Percentiles rank a stretch among this genome's conserved stretches.
Evolutionary conservation across 352 stramenopile genomes (phyloP).

Genomic region (Globisporangium sylvaticum): DNA sequence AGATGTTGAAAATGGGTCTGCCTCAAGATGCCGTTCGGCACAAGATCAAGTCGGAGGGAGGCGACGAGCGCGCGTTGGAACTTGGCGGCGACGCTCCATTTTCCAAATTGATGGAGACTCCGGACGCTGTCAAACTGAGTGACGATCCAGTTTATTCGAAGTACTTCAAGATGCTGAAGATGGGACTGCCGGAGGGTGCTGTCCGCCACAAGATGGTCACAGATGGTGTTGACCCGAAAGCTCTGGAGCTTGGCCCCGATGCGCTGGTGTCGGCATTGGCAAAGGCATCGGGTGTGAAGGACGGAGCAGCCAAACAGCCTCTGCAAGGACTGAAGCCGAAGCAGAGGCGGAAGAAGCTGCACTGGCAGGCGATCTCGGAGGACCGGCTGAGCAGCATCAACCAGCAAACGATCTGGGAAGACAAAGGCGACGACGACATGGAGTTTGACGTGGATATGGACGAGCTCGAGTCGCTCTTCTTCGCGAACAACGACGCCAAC

Average conservation of each 20-base stretch:
- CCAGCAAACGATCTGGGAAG: constrained; percentile 80
- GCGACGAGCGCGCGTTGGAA: constrained; percentile 52
- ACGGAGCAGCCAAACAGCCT: constrained; percentile 8
- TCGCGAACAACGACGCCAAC: constrained; percentile 49
- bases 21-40: constrained; percentile 77
- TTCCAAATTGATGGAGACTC: constrained; percentile 26
- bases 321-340: constrained; percentile 19
- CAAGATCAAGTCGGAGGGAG: constrained; percentile 72
- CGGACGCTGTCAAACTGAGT: constrained; percentile 26
- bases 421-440: constrained; percentile 61
- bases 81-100: constrained; percentile 44
- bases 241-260: constrained; percentile 66
- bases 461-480: constrained; percentile 85
- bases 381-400: constrained; percentile 70
- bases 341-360: constrained; percentile 78
- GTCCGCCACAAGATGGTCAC: constrained; percentile 82
- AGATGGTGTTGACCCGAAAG: constrained; percentile 41
- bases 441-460: constrained; percentile 87
- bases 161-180: constrained; percentile 94
- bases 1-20: constrained; percentile 91
- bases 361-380: constrained; percentile 86
- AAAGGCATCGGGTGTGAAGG: not conserved
- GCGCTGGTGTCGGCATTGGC: constrained; percentile 40
- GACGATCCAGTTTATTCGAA: constrained; percentile 70
- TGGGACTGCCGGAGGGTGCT: constrained; percentile 82